Evolutionary conservation across 179 eudicot species (phyloP).

Genomic region (Gypsophila paniculata): DNA sequence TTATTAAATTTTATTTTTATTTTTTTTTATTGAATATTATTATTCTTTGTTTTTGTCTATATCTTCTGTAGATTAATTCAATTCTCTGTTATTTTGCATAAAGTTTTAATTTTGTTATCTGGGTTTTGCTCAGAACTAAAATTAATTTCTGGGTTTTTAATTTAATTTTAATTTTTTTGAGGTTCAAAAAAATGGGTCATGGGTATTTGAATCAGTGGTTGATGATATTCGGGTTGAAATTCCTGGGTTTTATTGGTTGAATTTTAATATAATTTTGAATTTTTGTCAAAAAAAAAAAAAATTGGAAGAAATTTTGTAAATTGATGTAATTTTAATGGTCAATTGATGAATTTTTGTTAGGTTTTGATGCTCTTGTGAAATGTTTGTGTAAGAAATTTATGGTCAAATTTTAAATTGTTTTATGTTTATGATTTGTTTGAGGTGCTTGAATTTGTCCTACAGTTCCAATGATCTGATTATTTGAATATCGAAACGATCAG

Average conservation of each 20-base stretch:
- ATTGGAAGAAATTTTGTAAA: not conserved
- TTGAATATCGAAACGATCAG: constrained; percentile 17
- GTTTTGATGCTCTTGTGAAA: constrained; percentile 11
- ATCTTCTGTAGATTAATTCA: not conserved
- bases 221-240: constrained; percentile 16
- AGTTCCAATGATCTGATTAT: constrained; percentile 27
- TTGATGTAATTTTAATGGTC: constrained; percentile 9
- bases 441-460: constrained; percentile 25
- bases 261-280: not conserved
- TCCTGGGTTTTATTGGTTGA: constrained; percentile 16
- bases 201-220: constrained; percentile 15
- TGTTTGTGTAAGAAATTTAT: not conserved
- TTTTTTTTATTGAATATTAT: constrained; percentile 13
- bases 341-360: constrained; percentile 6
- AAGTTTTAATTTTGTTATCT: constrained; percentile 24
- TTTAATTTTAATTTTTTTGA: not conserved
- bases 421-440: constrained; percentile 11
- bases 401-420: constrained; percentile 14
- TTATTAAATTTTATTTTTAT: constrained; percentile 10
- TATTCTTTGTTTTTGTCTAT: not conserved
- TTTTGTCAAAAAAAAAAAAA: constrained; percentile 10
- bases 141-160: constrained; percentile 10
- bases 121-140: constrained; percentile 14
- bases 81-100: not conserved
- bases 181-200: constrained; percentile 23